These are phyloP conservation scores for Perkinsus marinus DNA, from an alignment of 169 alveolate species.

Conservation along the genomic window DNA sequence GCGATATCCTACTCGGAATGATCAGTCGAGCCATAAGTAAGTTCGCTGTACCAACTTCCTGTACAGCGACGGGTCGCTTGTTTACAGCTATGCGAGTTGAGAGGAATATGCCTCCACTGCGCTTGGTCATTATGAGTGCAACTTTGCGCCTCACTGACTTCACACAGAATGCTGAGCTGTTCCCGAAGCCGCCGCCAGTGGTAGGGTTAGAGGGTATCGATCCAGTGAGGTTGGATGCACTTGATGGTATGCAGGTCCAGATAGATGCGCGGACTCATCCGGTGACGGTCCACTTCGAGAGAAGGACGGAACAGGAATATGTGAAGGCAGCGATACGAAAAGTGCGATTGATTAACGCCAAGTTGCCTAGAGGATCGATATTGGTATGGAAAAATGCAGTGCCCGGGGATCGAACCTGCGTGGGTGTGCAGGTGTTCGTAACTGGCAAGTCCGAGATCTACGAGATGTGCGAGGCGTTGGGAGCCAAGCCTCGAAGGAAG, in stretches of 20 bases:
- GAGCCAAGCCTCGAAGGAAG: slow-evolving; percentile 6
- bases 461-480: not conserved
- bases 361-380: slow-evolving; percentile 93
- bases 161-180: slow-evolving; percentile 65
- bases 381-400: slow-evolving; percentile 89
- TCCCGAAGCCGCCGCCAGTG: slow-evolving; percentile 62
- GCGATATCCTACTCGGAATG: slow-evolving; percentile 86
- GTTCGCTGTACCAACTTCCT: not conserved
- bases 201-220: not conserved
- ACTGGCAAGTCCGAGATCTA: not conserved
- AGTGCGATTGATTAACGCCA: slow-evolving; percentile 39
- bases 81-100: not conserved
- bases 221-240: not conserved
- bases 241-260: slow-evolving; percentile 16
- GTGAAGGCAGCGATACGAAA: slow-evolving; percentile 70
- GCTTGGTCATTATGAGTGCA: slow-evolving; percentile 98
- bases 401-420: not conserved
- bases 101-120: slow-evolving; percentile 42
- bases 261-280: slow-evolving; percentile 78
- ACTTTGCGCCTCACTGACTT: slow-evolving; percentile 82
- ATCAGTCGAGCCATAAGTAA: not conserved
- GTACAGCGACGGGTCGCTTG: not conserved
- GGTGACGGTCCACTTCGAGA: slow-evolving; percentile 66
- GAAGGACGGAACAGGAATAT: slow-evolving; percentile 66
- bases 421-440: not conserved